phyloP scores from a whole-genome alignment of 176 grass and related monocot genomes.

The Panicum miliaceum region DNA sequence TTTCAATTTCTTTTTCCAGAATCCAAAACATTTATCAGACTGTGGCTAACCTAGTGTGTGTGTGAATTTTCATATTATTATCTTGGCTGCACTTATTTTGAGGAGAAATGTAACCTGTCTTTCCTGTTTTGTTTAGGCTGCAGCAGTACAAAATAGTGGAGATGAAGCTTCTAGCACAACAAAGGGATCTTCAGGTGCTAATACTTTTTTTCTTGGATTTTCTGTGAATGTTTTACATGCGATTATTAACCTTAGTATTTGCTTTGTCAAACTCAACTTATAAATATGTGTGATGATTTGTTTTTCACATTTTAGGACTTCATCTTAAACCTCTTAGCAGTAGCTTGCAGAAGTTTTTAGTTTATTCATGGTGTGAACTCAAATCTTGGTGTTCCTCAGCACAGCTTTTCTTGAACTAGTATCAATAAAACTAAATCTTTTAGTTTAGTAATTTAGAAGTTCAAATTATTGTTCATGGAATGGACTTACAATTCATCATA shows the following conservation, averaged over 20 bases:
- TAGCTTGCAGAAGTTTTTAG: neutral
- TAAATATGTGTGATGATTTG: constrained; percentile 16
- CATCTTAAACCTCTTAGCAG: neutral
- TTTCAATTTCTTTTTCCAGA: no score
- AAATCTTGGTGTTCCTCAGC: neutral
- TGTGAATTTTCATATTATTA: neutral
- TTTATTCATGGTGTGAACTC: neutral
- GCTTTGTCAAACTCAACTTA: constrained; percentile 2
- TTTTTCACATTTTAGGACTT: neutral
- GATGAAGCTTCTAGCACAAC: constrained; percentile 99
- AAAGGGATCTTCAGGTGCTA: constrained; percentile 94
- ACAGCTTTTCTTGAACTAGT: neutral
- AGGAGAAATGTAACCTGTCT: constrained; percentile 25
- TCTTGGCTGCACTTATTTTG: neutral
- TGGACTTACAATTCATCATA: no score
- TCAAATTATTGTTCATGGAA: no score
- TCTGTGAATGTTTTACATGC: neutral
- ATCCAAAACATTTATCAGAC: no score
- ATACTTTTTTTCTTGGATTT: constrained; percentile 15
- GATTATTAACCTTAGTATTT: constrained; percentile 1
- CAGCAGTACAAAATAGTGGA: constrained; percentile 97
- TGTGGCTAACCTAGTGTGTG: no score
- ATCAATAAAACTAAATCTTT: neutral
- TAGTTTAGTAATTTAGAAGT: no score
- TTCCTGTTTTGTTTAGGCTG: constrained; percentile 49